Conservation (phyloP, 768 basidiomycete species). For the Mycena sanguinolenta region DNA sequence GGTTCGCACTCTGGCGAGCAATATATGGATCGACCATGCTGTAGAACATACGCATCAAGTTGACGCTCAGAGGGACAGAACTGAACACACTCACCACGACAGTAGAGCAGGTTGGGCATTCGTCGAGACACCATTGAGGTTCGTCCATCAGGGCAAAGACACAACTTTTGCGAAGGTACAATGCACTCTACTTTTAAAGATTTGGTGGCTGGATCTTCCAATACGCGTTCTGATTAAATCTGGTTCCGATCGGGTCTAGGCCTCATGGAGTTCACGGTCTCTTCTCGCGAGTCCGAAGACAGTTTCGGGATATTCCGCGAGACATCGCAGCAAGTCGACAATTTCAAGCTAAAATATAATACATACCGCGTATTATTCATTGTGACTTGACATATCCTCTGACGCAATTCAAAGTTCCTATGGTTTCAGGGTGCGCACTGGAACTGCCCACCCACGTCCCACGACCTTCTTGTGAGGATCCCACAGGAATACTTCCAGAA, state of each 20-base stretch:
- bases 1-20: conserved; percentile 34
- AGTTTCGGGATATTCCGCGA: conserved; percentile 7
- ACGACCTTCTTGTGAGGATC: neutral
- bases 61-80: neutral
- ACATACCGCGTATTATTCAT: neutral
- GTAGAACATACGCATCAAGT: conserved; percentile 11
- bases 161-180: conserved; percentile 4
- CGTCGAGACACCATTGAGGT: conserved; percentile 34
- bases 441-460: neutral
- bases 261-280: conserved; percentile 26
- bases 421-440: conserved; percentile 4
- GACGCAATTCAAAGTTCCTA: neutral
- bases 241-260: conserved; percentile 24
- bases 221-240: conserved; percentile 21
- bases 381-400: neutral
- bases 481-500: conserved; percentile 12
- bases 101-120: conserved; percentile 34
- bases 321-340: neutral
- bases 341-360: neutral
- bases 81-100: conserved; percentile 25
- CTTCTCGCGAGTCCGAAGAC: conserved; percentile 10
- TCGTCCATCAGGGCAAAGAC: conserved; percentile 27
- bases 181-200: conserved; percentile 15
- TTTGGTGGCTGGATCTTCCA: neutral
- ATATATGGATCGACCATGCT: conserved; percentile 30